Percentiles rank a stretch among this genome's conserved stretches.
phyloP scores from a whole-genome alignment of 257 asterid genomes.

The Prunella vulgaris region DNA sequence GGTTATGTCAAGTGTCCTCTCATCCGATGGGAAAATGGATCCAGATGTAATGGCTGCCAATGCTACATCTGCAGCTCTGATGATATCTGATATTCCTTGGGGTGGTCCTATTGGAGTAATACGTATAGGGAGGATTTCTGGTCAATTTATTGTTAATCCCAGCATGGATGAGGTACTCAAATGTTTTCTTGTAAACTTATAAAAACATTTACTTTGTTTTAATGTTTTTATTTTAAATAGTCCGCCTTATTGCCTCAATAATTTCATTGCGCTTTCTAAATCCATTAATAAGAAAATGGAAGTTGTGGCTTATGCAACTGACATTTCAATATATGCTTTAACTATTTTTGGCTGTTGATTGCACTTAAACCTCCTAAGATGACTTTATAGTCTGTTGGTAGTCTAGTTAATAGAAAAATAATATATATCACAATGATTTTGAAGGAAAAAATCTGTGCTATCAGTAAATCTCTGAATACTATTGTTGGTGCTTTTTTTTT shows the following conservation, averaged over 20 bases:
- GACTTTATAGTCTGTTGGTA: background rate
- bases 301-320: background rate
- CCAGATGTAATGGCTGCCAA: constrained; percentile 99
- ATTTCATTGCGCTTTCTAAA: background rate
- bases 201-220: background rate
- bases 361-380: background rate
- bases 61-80: constrained; percentile 94
- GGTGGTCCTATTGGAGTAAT: constrained; percentile 96
- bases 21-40: constrained; percentile 92
- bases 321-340: background rate
- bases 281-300: background rate
- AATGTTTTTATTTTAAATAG: background rate
- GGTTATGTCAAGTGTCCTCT: constrained; percentile 88
- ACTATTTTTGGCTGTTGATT: background rate
- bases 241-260: background rate
- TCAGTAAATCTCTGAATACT: background rate
- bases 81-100: constrained; percentile 98
- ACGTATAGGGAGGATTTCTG: constrained; percentile 83
- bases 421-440: background rate
- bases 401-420: background rate
- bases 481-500: background rate
- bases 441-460: background rate
- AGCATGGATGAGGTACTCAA: constrained; percentile 83
- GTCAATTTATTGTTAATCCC: constrained; percentile 80
- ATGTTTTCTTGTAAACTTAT: constrained; percentile 2